These are phyloP conservation scores for Podosphaera fusca DNA, from an alignment of 2,329 filamentous ascomycete genomes.

Conservation along the genomic window DNA sequence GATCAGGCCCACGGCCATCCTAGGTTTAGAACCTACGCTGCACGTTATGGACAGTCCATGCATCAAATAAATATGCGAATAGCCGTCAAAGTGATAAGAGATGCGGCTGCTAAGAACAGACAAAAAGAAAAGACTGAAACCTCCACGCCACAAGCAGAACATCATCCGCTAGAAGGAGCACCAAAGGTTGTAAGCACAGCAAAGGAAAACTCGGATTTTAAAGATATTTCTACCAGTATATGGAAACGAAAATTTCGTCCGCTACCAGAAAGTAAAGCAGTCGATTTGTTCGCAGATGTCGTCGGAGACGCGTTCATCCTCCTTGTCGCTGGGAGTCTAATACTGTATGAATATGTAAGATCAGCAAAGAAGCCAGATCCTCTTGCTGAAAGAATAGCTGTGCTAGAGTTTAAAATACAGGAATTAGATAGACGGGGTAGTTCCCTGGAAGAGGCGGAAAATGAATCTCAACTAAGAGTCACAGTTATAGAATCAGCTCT, in stretches of 20 bases:
- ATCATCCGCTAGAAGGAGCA: conserved; percentile 31
- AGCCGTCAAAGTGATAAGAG: conserved; percentile 33
- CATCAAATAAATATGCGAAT: conserved; percentile 45
- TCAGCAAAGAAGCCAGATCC: conserved; percentile 35
- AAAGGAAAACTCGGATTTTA: conserved; percentile 16
- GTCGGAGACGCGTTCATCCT: conserved; percentile 40
- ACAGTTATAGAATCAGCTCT: conserved; percentile 15
- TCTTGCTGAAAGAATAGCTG: conserved; percentile 29
- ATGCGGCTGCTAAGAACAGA: conserved; percentile 30
- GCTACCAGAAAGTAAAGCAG: conserved; percentile 40
- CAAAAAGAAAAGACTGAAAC: conserved; percentile 39
- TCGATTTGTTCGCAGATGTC: conserved; percentile 43
- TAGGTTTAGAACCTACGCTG: conserved; percentile 35
- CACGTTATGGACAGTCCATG: conserved; percentile 36
- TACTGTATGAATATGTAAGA: conserved; percentile 39
- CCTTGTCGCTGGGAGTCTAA: conserved; percentile 29
- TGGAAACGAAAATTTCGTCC: conserved; percentile 39
- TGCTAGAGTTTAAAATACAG: conserved; percentile 30
- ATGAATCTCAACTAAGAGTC: conserved; percentile 15
- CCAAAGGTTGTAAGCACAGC: conserved; percentile 18
- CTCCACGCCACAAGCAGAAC: conserved; percentile 41
- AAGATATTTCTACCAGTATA: conserved; percentile 23
- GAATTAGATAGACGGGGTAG: conserved; percentile 25
- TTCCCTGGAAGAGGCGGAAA: conserved; percentile 27
- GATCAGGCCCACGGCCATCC: conserved; percentile 40